Conservation (phyloP, 1,284 basidiomycete species). For the Ustilago loliicola region DNA sequence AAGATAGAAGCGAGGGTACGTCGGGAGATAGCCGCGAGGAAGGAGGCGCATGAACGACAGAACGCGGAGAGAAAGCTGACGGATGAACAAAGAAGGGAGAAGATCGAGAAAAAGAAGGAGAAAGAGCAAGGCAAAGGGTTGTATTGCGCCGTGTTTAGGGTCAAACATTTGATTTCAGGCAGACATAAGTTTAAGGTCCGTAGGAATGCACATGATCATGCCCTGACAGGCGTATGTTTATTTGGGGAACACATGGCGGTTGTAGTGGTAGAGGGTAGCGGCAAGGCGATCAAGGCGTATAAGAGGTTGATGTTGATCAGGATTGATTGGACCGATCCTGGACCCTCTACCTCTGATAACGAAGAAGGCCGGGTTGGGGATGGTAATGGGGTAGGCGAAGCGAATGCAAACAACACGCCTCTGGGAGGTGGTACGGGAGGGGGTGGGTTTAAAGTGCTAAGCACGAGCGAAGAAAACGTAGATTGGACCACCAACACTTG, state of each 20-base stretch:
- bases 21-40: constrained; percentile 89
- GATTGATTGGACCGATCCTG: constrained; percentile 92
- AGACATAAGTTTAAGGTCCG: constrained; percentile 95
- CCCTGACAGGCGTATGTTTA: constrained; percentile 87
- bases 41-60: constrained; percentile 88
- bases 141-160: constrained; percentile 84
- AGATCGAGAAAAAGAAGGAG: constrained; percentile 75
- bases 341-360: constrained; percentile 74
- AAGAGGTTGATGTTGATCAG: constrained; percentile 87
- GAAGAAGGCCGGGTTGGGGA: constrained; percentile 23
- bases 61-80: constrained; percentile 92
- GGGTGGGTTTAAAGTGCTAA: constrained; percentile 30
- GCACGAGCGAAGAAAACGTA: constrained; percentile 60
- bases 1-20: constrained; percentile 95
- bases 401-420: constrained; percentile 26
- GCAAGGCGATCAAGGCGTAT: constrained; percentile 88
- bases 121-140: constrained; percentile 86
- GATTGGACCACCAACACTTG: constrained; percentile 86
- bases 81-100: constrained; percentile 87
- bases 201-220: constrained; percentile 92
- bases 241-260: constrained; percentile 89
- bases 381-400: background rate
- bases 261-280: constrained; percentile 92
- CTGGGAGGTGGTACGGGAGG: constrained; percentile 28
- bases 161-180: constrained; percentile 89